A percentile compares a stretch with the other conserved stretches of the same genome.
Conservation (phyloP, 2,329 filamentous ascomycete species). For the Penicillium rolfsii region DNA sequence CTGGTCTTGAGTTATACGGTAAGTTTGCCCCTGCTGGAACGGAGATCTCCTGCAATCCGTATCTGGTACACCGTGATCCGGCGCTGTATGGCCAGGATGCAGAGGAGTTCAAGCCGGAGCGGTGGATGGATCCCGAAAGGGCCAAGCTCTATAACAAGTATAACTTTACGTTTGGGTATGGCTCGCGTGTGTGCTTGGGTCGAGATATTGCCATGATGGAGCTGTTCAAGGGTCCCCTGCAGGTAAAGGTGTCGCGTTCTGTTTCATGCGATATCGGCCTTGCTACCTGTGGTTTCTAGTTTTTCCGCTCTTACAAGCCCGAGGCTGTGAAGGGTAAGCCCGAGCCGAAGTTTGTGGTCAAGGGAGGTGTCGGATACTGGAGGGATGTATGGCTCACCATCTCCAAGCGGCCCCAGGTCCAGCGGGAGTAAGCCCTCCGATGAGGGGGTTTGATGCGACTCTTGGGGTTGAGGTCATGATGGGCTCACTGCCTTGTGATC, state of each 20-base stretch:
- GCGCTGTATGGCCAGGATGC: slow-evolving; percentile 48
- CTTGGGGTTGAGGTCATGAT: not conserved
- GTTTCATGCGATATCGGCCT: not conserved
- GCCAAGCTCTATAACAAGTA: slow-evolving; percentile 52
- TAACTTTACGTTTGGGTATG: slow-evolving; percentile 57
- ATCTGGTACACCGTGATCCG: slow-evolving; percentile 51
- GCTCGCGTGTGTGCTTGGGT: slow-evolving; percentile 53
- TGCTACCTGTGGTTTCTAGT: slow-evolving; percentile 25
- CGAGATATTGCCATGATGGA: slow-evolving; percentile 58
- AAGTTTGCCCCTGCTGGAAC: slow-evolving; percentile 46
- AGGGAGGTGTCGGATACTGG: slow-evolving; percentile 42
- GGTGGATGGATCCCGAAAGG: slow-evolving; percentile 46
- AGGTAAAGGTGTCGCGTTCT: slow-evolving; percentile 27
- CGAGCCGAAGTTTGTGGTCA: slow-evolving; percentile 34
- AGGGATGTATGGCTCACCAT: slow-evolving; percentile 39
- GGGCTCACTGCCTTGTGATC: not conserved
- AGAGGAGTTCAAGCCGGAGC: slow-evolving; percentile 46
- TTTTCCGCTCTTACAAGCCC: slow-evolving; percentile 36
- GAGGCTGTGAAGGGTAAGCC: slow-evolving; percentile 32
- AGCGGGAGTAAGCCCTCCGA: slow-evolving; percentile 8
- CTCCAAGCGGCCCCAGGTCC: slow-evolving; percentile 29
- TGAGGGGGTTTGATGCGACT: not conserved
- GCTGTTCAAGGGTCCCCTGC: slow-evolving; percentile 51
- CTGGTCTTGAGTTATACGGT: slow-evolving; percentile 45
- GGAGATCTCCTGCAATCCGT: slow-evolving; percentile 54